A percentile compares a stretch with the other conserved stretches of the same genome.
These are phyloP conservation scores for Amaranthus palmeri DNA, from an alignment of 148 eudicot genomes.

Conservation along the genomic window DNA sequence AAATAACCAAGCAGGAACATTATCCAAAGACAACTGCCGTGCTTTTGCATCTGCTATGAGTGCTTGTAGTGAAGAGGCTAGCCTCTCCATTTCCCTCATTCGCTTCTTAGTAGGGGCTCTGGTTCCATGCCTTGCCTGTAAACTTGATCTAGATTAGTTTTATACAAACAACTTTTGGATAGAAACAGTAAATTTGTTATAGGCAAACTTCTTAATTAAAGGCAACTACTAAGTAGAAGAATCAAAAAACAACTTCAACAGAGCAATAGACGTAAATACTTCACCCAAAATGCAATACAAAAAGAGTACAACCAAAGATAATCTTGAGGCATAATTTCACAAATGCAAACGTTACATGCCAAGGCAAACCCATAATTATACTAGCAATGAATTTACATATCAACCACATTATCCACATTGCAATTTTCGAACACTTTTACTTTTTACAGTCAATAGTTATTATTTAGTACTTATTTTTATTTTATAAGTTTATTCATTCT, in stretches of 20 bases:
- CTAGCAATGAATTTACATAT: not conserved
- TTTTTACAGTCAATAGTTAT: no score
- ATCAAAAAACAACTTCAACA: not conserved
- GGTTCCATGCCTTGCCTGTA: slow-evolving; percentile 95
- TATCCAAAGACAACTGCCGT: slow-evolving; percentile 38
- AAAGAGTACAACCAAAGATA: not conserved
- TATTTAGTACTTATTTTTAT: no score
- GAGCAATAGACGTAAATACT: not conserved
- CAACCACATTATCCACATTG: no score
- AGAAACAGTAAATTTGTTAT: not conserved
- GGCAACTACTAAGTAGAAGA: not conserved
- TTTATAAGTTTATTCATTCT: no score
- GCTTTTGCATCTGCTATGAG: slow-evolving; percentile 61
- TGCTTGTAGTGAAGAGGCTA: slow-evolving; percentile 46
- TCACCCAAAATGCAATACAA: not conserved
- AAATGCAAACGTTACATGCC: not conserved
- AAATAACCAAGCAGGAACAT: slow-evolving; percentile 72
- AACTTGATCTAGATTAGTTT: slow-evolving; percentile 15
- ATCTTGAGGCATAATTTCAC: not conserved
- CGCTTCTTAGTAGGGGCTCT: slow-evolving; percentile 93
- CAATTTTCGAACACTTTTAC: no score
- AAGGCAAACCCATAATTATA: not conserved
- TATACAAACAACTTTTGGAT: not conserved
- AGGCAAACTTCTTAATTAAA: not conserved
- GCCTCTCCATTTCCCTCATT: slow-evolving; percentile 54